These are phyloP conservation scores for Candida berthetii DNA, from an alignment of 805 yeast genomes.

Conservation along the genomic window DNA sequence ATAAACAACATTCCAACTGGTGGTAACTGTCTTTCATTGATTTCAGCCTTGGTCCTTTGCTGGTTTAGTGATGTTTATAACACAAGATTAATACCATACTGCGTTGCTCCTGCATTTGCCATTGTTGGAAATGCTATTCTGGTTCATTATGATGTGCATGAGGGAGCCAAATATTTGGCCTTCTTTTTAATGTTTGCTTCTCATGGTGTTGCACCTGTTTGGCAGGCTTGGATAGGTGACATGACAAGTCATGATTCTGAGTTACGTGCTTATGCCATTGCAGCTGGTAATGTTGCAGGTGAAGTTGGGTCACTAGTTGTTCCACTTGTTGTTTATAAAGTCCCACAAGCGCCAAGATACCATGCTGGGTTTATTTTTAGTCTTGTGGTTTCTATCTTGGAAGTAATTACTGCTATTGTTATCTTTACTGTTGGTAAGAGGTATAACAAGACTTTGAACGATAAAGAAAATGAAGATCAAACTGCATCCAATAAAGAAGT, in stretches of 20 bases:
- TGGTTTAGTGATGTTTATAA: constrained; percentile 3
- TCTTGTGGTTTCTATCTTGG: background rate
- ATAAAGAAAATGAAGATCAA: too few relatives aligned
- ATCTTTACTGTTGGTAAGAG: background rate
- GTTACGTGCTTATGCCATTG: constrained; percentile 10
- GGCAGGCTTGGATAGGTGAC: constrained; percentile 13
- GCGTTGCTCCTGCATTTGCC: constrained; percentile 5
- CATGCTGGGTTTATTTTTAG: constrained; percentile 1
- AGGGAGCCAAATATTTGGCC: constrained; percentile 13
- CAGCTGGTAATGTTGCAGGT: constrained; percentile 1
- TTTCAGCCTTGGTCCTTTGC: constrained; percentile 1
- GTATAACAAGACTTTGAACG: too few relatives aligned
- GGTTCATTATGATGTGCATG: constrained; percentile 14
- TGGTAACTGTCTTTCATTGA: constrained; percentile 4
- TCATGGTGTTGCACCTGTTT: constrained; percentile 10
- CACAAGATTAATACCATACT: background rate
- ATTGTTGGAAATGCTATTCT: constrained; percentile 11
- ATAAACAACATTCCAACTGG: constrained; percentile 9
- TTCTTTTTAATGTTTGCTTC: constrained; percentile 13
- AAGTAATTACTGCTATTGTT: background rate
- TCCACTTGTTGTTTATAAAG: constrained; percentile 4
- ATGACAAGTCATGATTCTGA: constrained; percentile 8
- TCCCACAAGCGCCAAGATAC: constrained; percentile 4
- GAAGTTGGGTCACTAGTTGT: constrained; percentile 2
- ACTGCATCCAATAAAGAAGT: too few relatives aligned